Percentiles rank a stretch among this genome's conserved stretches.
phyloP scores from a whole-genome alignment of 108 stramenopile genomes.

The Skeletonema grethae region DNA sequence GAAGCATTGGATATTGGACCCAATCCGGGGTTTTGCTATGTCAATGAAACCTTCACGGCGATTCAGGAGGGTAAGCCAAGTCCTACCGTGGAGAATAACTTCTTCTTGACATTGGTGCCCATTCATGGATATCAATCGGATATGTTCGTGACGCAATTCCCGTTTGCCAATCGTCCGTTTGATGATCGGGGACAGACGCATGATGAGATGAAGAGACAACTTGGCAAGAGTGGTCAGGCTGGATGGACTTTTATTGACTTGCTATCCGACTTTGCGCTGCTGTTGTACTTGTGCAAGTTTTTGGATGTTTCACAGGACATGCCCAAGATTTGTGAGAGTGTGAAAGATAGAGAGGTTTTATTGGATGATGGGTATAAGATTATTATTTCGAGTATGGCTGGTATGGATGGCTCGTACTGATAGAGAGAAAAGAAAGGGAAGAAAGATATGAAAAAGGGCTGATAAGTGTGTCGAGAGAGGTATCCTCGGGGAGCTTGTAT shows the following conservation, averaged over 20 bases:
- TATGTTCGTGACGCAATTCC: slow-evolving; percentile 84
- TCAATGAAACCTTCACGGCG: slow-evolving; percentile 96
- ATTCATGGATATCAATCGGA: slow-evolving; percentile 91
- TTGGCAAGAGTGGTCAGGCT: slow-evolving; percentile 79
- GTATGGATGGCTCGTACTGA: slow-evolving; percentile 66
- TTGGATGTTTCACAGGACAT: slow-evolving; percentile 80
- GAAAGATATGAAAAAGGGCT: too few species aligned
- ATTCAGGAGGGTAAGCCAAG: slow-evolving; percentile 95
- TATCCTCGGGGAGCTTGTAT: too few species aligned
- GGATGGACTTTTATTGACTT: slow-evolving; percentile 94
- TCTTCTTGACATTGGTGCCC: slow-evolving; percentile 94
- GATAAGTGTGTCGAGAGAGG: too few species aligned
- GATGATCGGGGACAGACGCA: slow-evolving; percentile 69
- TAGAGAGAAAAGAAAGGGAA: background rate
- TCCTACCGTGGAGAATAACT: slow-evolving; percentile 93
- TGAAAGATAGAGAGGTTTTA: slow-evolving; percentile 75
- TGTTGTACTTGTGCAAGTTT: slow-evolving; percentile 87
- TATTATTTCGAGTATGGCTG: slow-evolving; percentile 86
- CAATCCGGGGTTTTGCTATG: slow-evolving; percentile 84
- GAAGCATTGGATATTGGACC: slow-evolving; percentile 86
- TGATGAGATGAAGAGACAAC: slow-evolving; percentile 88
- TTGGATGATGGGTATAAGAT: slow-evolving; percentile 94
- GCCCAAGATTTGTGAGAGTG: slow-evolving; percentile 82
- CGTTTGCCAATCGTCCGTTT: slow-evolving; percentile 82
- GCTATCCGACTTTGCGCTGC: slow-evolving; percentile 91